phyloP scores from a whole-genome alignment of 805 yeast genomes.

The Candida sphagnicola region DNA sequence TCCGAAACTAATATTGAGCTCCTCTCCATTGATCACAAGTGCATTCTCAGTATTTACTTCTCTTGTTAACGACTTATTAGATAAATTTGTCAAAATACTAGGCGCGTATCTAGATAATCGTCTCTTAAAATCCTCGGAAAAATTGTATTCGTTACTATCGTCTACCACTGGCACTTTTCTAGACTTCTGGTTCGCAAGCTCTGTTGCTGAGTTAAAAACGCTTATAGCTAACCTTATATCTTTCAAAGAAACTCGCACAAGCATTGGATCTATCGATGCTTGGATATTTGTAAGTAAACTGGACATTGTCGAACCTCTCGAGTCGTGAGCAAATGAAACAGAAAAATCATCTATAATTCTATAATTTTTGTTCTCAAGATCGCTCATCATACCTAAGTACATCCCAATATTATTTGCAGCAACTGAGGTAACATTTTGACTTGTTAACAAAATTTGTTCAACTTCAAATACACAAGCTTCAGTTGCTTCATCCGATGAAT shows the following conservation, averaged over 20 bases:
- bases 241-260: slow-evolving; percentile 77
- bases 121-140: slow-evolving; percentile 62
- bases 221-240: slow-evolving; percentile 79
- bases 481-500: slow-evolving; percentile 62
- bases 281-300: slow-evolving; percentile 61
- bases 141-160: slow-evolving; percentile 29
- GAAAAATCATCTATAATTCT: slow-evolving; percentile 89
- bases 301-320: slow-evolving; percentile 57
- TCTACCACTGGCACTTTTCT: slow-evolving; percentile 9
- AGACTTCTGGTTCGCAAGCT: slow-evolving; percentile 35
- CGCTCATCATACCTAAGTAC: slow-evolving; percentile 75
- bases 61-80: slow-evolving; percentile 22
- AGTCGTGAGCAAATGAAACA: slow-evolving; percentile 67
- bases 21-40: slow-evolving; percentile 63
- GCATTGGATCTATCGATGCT: slow-evolving; percentile 71
- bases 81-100: slow-evolving; percentile 51
- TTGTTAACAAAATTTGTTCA: slow-evolving; percentile 69
- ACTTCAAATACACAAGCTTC: slow-evolving; percentile 90
- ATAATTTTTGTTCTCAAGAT: slow-evolving; percentile 55
- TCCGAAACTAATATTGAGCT: slow-evolving; percentile 58
- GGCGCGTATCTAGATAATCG: slow-evolving; percentile 66
- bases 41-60: slow-evolving; percentile 20
- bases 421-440: slow-evolving; percentile 62
- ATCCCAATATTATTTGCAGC: slow-evolving; percentile 79
- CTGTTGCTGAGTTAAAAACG: slow-evolving; percentile 70